These are phyloP conservation scores for Friedmanniomyces simplex DNA, from an alignment of 495 filamentous ascomycete species.

Conservation along the genomic window DNA sequence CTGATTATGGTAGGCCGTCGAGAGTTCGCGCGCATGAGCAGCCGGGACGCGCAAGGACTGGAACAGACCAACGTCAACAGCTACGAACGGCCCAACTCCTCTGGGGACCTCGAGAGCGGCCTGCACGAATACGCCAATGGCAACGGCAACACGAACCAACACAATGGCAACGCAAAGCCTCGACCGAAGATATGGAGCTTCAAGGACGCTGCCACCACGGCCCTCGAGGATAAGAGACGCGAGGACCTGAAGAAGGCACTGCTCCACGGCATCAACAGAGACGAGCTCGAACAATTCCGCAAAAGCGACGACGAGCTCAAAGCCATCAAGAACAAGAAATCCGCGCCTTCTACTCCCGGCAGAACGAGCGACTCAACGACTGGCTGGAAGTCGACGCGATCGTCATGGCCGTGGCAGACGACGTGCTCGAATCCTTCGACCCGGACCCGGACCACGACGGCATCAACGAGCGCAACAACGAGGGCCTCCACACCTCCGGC, in stretches of 20 bases:
- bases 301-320: conserved; percentile 39
- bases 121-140: conserved; percentile 2
- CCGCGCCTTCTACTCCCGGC: conserved; percentile 40
- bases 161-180: background rate
- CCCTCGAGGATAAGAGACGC: conserved; percentile 14
- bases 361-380: conserved; percentile 41
- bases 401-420: conserved; percentile 41
- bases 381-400: conserved; percentile 44
- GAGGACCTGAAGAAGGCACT: conserved; percentile 37
- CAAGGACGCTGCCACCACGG: conserved; percentile 16
- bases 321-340: conserved; percentile 38
- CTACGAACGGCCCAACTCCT: background rate
- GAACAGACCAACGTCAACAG: background rate
- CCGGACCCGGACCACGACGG: conserved; percentile 44
- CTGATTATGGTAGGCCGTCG: conserved; percentile 12
- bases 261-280: conserved; percentile 35
- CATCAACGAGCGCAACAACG: conserved; percentile 32
- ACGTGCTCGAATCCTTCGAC: conserved; percentile 43
- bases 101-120: conserved; percentile 4
- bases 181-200: conserved; percentile 13
- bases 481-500: conserved; percentile 31
- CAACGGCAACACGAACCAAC: conserved; percentile 1
- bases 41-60: background rate
- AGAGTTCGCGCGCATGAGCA: conserved; percentile 6
- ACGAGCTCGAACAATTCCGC: conserved; percentile 33